Percentiles rank a stretch among this genome's conserved stretches.
phyloP scores from a whole-genome alignment of 2,329 filamentous ascomycete genomes.

The Fusarium sulawesiense region DNA sequence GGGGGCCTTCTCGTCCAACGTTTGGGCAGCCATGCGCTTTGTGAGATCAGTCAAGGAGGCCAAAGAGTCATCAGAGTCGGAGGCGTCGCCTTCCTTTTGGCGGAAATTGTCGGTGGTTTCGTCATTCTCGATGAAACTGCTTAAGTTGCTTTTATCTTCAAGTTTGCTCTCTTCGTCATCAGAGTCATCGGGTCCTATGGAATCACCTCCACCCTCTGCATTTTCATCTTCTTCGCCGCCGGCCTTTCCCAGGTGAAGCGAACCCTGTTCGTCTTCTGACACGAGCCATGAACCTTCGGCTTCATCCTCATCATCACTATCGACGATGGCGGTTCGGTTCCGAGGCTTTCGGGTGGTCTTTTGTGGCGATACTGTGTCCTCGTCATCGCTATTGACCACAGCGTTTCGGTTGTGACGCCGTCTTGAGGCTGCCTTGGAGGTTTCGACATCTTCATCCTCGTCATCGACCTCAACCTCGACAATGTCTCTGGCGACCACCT shows the following conservation, averaged over 20 bases:
- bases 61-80: conserved; percentile 50
- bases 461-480: conserved; percentile 30
- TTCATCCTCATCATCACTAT: conserved; percentile 75
- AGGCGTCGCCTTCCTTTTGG: conserved; percentile 40
- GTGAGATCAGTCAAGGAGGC: conserved; percentile 53
- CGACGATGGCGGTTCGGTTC: conserved; percentile 68
- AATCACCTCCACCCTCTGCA: conserved; percentile 86
- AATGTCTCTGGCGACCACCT: conserved; percentile 29
- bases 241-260: conserved; percentile 75
- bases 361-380: conserved; percentile 27
- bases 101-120: conserved; percentile 53
- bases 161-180: conserved; percentile 64
- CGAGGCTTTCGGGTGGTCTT: conserved; percentile 53
- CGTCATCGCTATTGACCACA: conserved; percentile 36
- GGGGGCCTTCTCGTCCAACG: conserved; percentile 46
- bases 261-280: conserved; percentile 71
- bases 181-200: conserved; percentile 78
- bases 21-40: conserved; percentile 53
- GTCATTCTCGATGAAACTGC: conserved; percentile 67
- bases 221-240: conserved; percentile 91
- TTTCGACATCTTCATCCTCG: conserved; percentile 38
- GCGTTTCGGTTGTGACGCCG: conserved; percentile 31
- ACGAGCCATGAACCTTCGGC: conserved; percentile 86
- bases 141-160: conserved; percentile 64
- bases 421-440: conserved; percentile 25